A percentile compares a stretch with the other conserved stretches of the same genome.
Evolutionary conservation across 129 eudicot species (phyloP).

Genomic region (Dittrichia graveolens): DNA sequence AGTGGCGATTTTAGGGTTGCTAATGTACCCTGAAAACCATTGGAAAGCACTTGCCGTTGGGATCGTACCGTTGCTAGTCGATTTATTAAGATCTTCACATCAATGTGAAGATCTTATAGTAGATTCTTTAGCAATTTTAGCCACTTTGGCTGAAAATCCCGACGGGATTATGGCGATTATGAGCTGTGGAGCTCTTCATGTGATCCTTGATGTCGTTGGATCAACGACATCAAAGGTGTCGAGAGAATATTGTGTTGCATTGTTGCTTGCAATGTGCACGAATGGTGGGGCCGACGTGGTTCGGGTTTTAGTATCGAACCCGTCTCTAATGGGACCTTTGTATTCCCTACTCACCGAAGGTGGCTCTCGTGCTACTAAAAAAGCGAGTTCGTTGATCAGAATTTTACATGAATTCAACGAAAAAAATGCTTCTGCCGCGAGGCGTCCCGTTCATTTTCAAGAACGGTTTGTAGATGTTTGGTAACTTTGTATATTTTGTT

Average conservation of each 20-base stretch:
- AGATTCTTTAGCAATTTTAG: slow-evolving; percentile 66
- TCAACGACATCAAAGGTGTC: slow-evolving; percentile 44
- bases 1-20: slow-evolving; percentile 66
- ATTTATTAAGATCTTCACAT: slow-evolving; percentile 40
- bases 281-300: slow-evolving; percentile 77
- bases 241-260: slow-evolving; percentile 55
- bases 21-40: slow-evolving; percentile 60
- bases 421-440: slow-evolving; percentile 40
- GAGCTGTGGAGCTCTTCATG: slow-evolving; percentile 44
- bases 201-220: slow-evolving; percentile 43
- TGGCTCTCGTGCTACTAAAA: slow-evolving; percentile 57
- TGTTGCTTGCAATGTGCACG: slow-evolving; percentile 63
- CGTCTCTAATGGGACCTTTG: slow-evolving; percentile 61
- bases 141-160: slow-evolving; percentile 52
- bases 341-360: slow-evolving; percentile 70
- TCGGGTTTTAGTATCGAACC: slow-evolving; percentile 77
- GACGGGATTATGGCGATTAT: slow-evolving; percentile 66
- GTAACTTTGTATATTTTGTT: slow-evolving; percentile 35
- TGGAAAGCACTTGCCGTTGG: slow-evolving; percentile 65
- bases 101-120: slow-evolving; percentile 59
- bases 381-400: slow-evolving; percentile 71
- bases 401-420: slow-evolving; percentile 60
- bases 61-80: slow-evolving; percentile 56
- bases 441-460: slow-evolving; percentile 38
- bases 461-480: slow-evolving; percentile 65